These are phyloP conservation scores for Oenanthe javanica DNA, from an alignment of 140 eudicot genomes.

Conservation along the genomic window DNA sequence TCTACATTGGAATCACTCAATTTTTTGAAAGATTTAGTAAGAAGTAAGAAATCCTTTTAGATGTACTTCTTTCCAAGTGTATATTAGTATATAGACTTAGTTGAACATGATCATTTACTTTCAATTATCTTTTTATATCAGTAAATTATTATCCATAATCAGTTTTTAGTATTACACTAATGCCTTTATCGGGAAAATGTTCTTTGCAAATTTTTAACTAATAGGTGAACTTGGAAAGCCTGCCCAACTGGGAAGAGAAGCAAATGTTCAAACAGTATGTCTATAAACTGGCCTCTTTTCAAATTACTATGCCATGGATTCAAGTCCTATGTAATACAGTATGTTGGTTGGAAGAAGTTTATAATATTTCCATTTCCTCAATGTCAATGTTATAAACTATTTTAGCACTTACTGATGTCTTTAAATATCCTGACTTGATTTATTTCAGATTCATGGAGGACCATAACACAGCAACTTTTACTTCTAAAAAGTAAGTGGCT, in stretches of 20 bases:
- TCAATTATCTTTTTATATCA: background rate
- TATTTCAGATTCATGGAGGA: slow-evolving; percentile 93
- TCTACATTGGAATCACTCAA: background rate
- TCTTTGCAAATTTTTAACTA: background rate
- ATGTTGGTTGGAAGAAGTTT: background rate
- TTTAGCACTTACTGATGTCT: background rate
- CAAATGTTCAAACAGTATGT: slow-evolving; percentile 92
- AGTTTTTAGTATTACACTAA: background rate
- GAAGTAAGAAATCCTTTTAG: background rate
- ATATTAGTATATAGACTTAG: background rate
- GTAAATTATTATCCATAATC: background rate
- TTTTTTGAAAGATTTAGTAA: background rate
- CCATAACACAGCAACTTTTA: slow-evolving; percentile 93
- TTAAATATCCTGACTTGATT: slow-evolving; percentile 5
- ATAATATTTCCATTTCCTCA: background rate
- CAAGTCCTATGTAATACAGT: background rate
- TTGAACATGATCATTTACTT: background rate
- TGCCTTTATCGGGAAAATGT: background rate
- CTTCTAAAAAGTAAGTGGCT: slow-evolving; percentile 77
- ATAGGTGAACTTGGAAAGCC: slow-evolving; percentile 92
- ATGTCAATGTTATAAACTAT: background rate
- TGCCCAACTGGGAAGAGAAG: slow-evolving; percentile 97
- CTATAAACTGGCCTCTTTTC: slow-evolving; percentile 9
- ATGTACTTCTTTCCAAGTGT: background rate
- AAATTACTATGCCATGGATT: background rate